Conservation (phyloP, 2,329 filamentous ascomycete genomes). For the Fusarium subtropicale region DNA sequence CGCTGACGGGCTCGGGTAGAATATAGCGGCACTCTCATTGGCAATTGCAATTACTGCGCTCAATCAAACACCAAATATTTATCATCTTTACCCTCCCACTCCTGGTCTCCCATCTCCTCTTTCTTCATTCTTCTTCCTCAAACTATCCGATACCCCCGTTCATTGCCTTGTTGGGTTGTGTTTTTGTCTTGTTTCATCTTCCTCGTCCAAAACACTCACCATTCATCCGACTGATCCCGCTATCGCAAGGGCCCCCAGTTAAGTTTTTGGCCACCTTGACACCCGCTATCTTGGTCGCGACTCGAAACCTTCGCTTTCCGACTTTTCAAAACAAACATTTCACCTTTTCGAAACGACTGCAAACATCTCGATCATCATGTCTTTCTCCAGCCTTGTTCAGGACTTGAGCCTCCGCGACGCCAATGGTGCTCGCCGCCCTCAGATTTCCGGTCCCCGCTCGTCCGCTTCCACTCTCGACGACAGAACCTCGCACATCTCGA, state of each 20-base stretch:
- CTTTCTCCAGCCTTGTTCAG: conserved; percentile 75
- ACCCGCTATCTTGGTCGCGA: conserved; percentile 5
- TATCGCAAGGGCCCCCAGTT: conserved; percentile 30
- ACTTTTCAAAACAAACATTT: conserved; percentile 11
- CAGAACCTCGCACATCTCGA: conserved; percentile 69
- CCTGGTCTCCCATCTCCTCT: neutral
- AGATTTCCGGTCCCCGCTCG: conserved; percentile 53
- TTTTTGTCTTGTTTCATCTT: conserved; percentile 14
- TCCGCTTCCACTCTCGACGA: conserved; percentile 70
- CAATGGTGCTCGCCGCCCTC: conserved; percentile 60
- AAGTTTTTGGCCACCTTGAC: conserved; percentile 43
- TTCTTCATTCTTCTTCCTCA: conserved; percentile 5
- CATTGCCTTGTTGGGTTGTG: conserved; percentile 18
- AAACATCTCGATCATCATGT: conserved; percentile 59
- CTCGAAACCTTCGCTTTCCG: conserved; percentile 14
- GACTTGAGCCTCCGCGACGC: conserved; percentile 71
- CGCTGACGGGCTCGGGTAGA: conserved; percentile 30
- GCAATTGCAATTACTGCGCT: conserved; percentile 34
- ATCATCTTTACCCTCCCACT: conserved; percentile 9
- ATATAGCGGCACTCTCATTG: conserved; percentile 44
- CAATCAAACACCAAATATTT: conserved; percentile 15
- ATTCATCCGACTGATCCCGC: conserved; percentile 39
- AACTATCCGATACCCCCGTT: neutral
- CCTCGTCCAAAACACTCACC: conserved; percentile 2
- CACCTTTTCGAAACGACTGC: conserved; percentile 10